phyloP scores from a whole-genome alignment of 257 asterid species.

The Solanum piurae region DNA sequence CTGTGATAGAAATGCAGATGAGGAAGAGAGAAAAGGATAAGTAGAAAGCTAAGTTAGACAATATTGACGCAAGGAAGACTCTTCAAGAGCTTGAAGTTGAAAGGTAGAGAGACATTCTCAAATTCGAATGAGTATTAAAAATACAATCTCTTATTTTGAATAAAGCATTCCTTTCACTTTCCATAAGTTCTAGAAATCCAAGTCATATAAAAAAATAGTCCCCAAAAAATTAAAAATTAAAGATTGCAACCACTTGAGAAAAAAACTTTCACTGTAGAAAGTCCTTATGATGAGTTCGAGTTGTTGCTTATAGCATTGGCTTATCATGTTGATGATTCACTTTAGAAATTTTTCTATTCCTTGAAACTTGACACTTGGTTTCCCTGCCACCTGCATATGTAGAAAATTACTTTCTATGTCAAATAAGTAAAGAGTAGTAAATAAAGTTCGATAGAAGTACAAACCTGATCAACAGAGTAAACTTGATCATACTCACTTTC shows the following conservation, averaged over 20 bases:
- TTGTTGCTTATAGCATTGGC: background rate
- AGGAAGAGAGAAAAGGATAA: background rate
- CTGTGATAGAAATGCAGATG: background rate
- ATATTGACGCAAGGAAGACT: background rate
- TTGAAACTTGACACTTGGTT: background rate
- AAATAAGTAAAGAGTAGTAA: background rate
- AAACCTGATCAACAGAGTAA: background rate
- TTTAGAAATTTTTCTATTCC: background rate
- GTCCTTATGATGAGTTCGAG: too few relatives aligned
- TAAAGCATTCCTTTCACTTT: background rate
- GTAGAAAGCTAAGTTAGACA: background rate
- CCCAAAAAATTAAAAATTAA: background rate
- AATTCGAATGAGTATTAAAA: background rate
- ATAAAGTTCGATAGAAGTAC: background rate
- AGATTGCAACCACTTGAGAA: background rate
- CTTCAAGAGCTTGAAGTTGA: too few relatives aligned
- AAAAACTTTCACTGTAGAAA: background rate
- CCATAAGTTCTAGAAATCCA: background rate
- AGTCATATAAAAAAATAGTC: background rate
- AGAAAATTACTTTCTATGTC: background rate
- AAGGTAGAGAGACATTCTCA: background rate
- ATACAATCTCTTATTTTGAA: background rate
- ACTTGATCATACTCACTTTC: too few relatives aligned
- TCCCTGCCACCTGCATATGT: background rate
- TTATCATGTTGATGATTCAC: background rate